Conservation (phyloP, 441 rosid species). For the Populus trichocarpa region DNA sequence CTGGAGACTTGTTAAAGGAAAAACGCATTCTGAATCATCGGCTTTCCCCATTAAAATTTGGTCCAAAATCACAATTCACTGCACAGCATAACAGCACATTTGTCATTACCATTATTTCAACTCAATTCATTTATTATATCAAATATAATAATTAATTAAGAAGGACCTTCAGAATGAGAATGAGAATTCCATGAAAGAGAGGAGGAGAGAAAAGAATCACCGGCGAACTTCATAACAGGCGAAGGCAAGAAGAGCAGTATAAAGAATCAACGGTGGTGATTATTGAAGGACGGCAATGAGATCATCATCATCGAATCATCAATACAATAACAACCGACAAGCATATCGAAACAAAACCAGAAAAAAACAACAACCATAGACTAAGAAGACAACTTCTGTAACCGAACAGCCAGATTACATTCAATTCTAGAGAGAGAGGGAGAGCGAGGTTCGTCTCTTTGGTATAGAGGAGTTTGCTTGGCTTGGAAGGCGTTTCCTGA, state of each 20-base stretch:
- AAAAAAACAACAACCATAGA: background rate
- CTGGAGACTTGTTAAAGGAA: conserved; percentile 85
- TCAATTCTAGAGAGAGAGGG: background rate
- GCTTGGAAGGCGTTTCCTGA: conserved; percentile 25
- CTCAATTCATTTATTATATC: background rate
- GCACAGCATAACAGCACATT: background rate
- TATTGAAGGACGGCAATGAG: background rate
- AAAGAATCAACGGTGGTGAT: background rate
- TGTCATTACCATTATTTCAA: background rate
- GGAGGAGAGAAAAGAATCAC: conserved; percentile 22
- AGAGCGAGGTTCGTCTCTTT: background rate
- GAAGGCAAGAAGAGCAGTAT: background rate
- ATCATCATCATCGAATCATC: background rate
- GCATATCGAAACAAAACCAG: background rate
- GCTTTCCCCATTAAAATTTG: conserved; percentile 48
- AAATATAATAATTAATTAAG: background rate
- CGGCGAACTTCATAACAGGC: conserved; percentile 36
- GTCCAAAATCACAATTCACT: conserved; percentile 22
- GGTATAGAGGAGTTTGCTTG: conserved; percentile 11
- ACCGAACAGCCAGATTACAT: background rate
- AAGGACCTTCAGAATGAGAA: background rate
- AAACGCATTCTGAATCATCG: conserved; percentile 44
- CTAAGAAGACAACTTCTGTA: background rate
- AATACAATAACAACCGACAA: background rate
- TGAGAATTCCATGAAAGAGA: background rate